Percentiles rank a stretch among this genome's conserved stretches.
These are phyloP conservation scores for Rhizopogon vulgaris DNA, from an alignment of 768 basidiomycete genomes.

Conservation along the genomic window DNA sequence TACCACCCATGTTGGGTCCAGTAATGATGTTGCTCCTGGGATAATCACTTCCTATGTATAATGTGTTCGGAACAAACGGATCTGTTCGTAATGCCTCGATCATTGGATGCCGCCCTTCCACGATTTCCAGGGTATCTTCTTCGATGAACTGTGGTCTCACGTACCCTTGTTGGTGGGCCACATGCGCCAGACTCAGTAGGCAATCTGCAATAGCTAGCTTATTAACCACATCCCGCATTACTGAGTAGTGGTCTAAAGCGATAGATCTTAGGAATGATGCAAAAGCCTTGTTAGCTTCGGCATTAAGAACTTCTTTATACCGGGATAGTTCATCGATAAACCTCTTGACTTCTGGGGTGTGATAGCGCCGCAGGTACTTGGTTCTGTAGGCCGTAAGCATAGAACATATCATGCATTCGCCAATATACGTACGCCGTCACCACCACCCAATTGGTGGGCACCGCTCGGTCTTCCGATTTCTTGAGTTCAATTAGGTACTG, in stretches of 20 bases:
- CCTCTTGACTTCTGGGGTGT: slow-evolving; percentile 56
- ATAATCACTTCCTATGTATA: slow-evolving; percentile 52
- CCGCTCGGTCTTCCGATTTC: slow-evolving; percentile 41
- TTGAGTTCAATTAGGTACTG: slow-evolving; percentile 81
- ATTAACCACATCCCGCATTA: slow-evolving; percentile 70
- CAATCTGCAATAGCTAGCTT: slow-evolving; percentile 85
- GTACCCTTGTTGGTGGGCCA: slow-evolving; percentile 73
- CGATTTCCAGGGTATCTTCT: slow-evolving; percentile 63
- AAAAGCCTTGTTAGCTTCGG: slow-evolving; percentile 62
- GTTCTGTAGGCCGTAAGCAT: slow-evolving; percentile 42
- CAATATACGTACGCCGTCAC: slow-evolving; percentile 50
- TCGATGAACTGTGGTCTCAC: slow-evolving; percentile 71
- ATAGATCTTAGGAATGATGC: slow-evolving; percentile 67
- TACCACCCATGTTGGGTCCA: slow-evolving; percentile 85
- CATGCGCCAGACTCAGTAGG: slow-evolving; percentile 74
- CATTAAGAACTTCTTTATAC: slow-evolving; percentile 64
- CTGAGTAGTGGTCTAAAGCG: slow-evolving; percentile 55
- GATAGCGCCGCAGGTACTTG: slow-evolving; percentile 65
- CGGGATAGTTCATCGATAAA: slow-evolving; percentile 70
- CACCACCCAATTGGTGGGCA: slow-evolving; percentile 53
- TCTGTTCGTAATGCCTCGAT: slow-evolving; percentile 71
- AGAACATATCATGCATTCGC: background rate
- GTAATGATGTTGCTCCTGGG: slow-evolving; percentile 67
- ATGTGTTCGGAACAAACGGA: slow-evolving; percentile 82
- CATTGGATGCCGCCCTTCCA: slow-evolving; percentile 90